These are phyloP conservation scores for Xylaria sp. DNA, from an alignment of 2,329 filamentous ascomycete species.

Conservation along the genomic window DNA sequence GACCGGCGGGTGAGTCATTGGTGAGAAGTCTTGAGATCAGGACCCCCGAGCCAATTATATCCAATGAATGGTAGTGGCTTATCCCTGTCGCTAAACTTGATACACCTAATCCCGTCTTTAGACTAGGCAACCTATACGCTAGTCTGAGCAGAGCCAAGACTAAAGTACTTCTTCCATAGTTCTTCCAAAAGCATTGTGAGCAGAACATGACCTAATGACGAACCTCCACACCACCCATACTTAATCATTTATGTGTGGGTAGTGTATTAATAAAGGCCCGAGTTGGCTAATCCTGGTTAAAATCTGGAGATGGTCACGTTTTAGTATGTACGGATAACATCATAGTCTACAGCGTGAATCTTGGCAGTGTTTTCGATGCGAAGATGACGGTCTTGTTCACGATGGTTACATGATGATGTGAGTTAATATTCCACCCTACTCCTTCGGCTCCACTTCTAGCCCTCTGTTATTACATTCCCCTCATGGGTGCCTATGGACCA, in stretches of 20 bases:
- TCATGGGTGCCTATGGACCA: neutral
- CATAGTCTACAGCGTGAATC: slow-evolving; percentile 19
- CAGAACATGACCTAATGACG: neutral
- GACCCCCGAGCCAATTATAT: slow-evolving; percentile 22
- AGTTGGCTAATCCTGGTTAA: slow-evolving; percentile 6
- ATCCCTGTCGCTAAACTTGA: slow-evolving; percentile 20
- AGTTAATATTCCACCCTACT: slow-evolving; percentile 11
- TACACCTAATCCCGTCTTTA: slow-evolving; percentile 19
- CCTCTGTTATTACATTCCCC: neutral
- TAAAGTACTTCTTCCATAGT: slow-evolving; percentile 7
- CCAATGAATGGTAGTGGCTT: slow-evolving; percentile 4
- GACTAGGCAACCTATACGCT: slow-evolving; percentile 24
- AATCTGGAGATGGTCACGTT: neutral
- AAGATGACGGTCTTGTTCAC: slow-evolving; percentile 15
- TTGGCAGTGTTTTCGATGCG: neutral
- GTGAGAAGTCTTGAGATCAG: slow-evolving; percentile 23
- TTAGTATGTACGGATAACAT: slow-evolving; percentile 3
- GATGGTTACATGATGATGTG: slow-evolving; percentile 30
- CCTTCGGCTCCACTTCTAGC: neutral
- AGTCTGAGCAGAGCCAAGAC: slow-evolving; percentile 23
- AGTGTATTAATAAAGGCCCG: slow-evolving; percentile 3
- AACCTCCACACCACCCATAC: slow-evolving; percentile 28
- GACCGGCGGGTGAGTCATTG: slow-evolving; percentile 34
- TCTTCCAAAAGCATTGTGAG: slow-evolving; percentile 7
- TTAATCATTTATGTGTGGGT: neutral